Percentiles rank a stretch among this genome's conserved stretches.
Evolutionary conservation across 2,329 filamentous ascomycete genomes (phyloP).

Genomic region (Ascochyta lentis): DNA sequence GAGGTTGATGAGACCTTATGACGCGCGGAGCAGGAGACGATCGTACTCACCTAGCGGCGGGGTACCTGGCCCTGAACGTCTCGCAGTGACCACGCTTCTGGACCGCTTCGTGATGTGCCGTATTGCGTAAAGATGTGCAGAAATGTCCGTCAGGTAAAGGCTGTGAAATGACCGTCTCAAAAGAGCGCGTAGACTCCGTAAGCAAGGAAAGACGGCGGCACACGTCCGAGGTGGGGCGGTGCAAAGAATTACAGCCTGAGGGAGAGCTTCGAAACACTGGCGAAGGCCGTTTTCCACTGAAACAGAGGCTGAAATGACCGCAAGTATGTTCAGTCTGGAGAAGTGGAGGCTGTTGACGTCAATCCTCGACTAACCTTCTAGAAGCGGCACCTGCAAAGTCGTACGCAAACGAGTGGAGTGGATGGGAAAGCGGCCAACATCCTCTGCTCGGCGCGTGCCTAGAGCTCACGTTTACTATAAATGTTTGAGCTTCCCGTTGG

Average conservation of each 20-base stretch:
- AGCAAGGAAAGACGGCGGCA: constrained; percentile 6
- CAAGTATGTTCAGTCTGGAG: constrained; percentile 20
- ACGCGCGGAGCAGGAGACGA: constrained; percentile 32
- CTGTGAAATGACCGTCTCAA: background rate
- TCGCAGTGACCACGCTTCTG: constrained; percentile 26
- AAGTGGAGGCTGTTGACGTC: constrained; percentile 21
- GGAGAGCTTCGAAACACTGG: constrained; percentile 23
- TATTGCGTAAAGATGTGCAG: constrained; percentile 17
- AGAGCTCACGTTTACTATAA: constrained; percentile 31
- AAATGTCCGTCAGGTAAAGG: background rate
- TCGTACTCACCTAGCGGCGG: constrained; percentile 34
- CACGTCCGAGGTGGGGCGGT: constrained; percentile 20
- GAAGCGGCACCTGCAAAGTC: constrained; percentile 24
- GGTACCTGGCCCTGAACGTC: constrained; percentile 31
- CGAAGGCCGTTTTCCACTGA: constrained; percentile 31
- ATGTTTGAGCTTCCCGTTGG: constrained; percentile 23
- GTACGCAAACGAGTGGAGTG: constrained; percentile 22
- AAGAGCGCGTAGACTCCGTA: background rate
- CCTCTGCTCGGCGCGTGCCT: constrained; percentile 22
- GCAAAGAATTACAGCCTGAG: constrained; percentile 13
- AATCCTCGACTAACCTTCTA: constrained; percentile 21
- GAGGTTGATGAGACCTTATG: constrained; percentile 30
- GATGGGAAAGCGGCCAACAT: constrained; percentile 15
- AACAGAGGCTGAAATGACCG: constrained; percentile 28
- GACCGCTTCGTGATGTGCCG: constrained; percentile 18